Evolutionary conservation across 192 early-diverging fungal genomes (phyloP).

Genomic region (Neocallimastix lanati): DNA sequence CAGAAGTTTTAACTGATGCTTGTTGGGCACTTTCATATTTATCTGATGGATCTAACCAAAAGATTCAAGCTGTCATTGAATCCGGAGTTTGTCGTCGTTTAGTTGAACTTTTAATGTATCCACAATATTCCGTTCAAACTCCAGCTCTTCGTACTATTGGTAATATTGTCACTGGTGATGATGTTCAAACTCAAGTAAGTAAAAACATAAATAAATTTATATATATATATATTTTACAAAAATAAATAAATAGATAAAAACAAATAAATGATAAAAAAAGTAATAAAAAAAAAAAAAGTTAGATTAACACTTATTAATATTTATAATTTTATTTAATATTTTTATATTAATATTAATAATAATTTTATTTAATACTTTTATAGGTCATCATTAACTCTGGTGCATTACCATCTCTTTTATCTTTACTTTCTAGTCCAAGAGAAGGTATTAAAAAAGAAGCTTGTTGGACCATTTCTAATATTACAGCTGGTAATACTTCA

Average conservation of each 20-base stretch:
- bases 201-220: neutral
- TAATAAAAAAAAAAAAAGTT: no score
- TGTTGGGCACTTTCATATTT: slow-evolving; percentile 99
- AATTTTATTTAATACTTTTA: neutral
- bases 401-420: slow-evolving; percentile 60
- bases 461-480: slow-evolving; percentile 99
- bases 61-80: slow-evolving; percentile 96
- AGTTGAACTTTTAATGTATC: slow-evolving; percentile 78
- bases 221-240: no score
- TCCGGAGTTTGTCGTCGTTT: slow-evolving; percentile 81
- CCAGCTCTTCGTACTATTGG: slow-evolving; percentile 92
- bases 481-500: slow-evolving; percentile 81
- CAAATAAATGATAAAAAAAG: no score
- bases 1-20: slow-evolving; percentile 92
- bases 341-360: no score
- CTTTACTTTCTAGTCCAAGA: slow-evolving; percentile 68
- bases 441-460: slow-evolving; percentile 97
- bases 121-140: slow-evolving; percentile 77
- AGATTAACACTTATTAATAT: no score
- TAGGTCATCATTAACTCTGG: slow-evolving; percentile 71
- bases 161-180: slow-evolving; percentile 98
- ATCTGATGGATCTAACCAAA: slow-evolving; percentile 89
- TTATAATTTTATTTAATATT: no score
- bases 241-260: no score
- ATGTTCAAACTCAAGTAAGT: slow-evolving; percentile 73